Evolutionary conservation across 2,329 filamentous ascomycete species (phyloP).

Genomic region (Aspergillus sp.): DNA sequence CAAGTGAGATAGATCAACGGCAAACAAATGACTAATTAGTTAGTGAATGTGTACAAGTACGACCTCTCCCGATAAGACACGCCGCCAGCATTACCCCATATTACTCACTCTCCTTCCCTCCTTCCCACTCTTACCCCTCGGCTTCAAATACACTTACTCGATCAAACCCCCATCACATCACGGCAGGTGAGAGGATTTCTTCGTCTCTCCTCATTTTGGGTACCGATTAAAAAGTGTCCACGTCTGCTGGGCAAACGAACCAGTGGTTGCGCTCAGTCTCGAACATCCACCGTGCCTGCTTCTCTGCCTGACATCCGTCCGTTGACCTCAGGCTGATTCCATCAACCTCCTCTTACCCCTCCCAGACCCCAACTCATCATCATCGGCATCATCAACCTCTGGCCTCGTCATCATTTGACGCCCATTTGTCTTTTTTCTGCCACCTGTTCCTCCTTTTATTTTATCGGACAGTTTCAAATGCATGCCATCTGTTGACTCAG

Average conservation of each 20-base stretch:
- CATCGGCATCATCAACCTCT: conserved; percentile 1
- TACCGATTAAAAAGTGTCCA: neutral
- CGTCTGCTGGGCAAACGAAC: neutral
- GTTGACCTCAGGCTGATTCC: conserved; percentile 16
- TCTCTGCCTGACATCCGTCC: conserved; percentile 10
- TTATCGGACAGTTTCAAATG: neutral
- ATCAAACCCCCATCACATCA: too few relatives aligned
- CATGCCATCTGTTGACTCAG: neutral
- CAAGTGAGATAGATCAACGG: too few relatives aligned
- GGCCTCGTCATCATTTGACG: conserved; percentile 1
- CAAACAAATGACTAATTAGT: too few relatives aligned
- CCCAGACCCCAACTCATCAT: conserved; percentile 8
- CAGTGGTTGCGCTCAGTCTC: conserved; percentile 3
- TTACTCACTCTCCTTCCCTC: too few relatives aligned
- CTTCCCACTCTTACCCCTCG: too few relatives aligned
- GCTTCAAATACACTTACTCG: too few relatives aligned
- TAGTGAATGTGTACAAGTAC: too few relatives aligned
- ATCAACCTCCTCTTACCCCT: conserved; percentile 11
- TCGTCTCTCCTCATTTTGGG: too few relatives aligned
- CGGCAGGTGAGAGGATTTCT: too few relatives aligned
- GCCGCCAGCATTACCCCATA: too few relatives aligned
- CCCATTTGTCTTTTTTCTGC: conserved; percentile 1
- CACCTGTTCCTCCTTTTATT: neutral
- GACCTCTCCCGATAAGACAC: too few relatives aligned
- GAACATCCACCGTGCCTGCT: neutral